phyloP scores from a whole-genome alignment of 2,329 filamentous ascomycete genomes.

The Sordariomycetes sp. region DNA sequence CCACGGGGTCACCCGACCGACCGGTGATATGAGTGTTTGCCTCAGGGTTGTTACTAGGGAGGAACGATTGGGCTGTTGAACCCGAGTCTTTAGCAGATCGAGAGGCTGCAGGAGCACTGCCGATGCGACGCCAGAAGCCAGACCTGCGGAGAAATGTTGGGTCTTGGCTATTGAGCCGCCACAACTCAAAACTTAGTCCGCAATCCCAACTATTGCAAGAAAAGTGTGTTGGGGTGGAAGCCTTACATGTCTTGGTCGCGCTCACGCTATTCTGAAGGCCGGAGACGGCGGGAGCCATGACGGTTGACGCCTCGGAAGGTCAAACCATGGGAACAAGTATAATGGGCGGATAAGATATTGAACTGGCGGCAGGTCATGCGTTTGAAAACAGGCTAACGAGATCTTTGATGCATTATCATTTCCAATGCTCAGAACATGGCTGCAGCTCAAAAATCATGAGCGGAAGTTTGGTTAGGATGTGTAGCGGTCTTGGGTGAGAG shows the following conservation, averaged over 20 bases:
- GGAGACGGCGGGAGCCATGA: background rate
- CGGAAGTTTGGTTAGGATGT: background rate
- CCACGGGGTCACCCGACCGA: conserved; percentile 35
- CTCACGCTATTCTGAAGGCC: background rate
- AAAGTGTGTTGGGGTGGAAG: background rate
- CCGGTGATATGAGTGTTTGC: conserved; percentile 34
- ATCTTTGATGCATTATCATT: background rate
- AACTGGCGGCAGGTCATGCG: background rate
- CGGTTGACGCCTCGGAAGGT: background rate
- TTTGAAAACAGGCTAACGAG: background rate
- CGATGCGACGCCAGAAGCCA: conserved; percentile 75
- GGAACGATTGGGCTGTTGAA: conserved; percentile 71
- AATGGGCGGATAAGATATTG: background rate
- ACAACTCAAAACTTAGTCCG: background rate
- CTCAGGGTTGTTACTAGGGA: conserved; percentile 57
- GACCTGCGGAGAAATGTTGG: conserved; percentile 80
- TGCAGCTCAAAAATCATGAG: background rate
- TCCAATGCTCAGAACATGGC: background rate
- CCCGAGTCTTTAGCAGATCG: conserved; percentile 89
- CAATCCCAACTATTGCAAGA: background rate
- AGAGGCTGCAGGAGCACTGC: conserved; percentile 87
- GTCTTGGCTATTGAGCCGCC: conserved; percentile 24
- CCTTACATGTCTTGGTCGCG: background rate
- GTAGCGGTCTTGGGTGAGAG: background rate
- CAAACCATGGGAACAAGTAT: background rate